These are phyloP conservation scores for Selaginella moellendorffii DNA, from an alignment of 75 land plant genomes.

Conservation along the genomic window DNA sequence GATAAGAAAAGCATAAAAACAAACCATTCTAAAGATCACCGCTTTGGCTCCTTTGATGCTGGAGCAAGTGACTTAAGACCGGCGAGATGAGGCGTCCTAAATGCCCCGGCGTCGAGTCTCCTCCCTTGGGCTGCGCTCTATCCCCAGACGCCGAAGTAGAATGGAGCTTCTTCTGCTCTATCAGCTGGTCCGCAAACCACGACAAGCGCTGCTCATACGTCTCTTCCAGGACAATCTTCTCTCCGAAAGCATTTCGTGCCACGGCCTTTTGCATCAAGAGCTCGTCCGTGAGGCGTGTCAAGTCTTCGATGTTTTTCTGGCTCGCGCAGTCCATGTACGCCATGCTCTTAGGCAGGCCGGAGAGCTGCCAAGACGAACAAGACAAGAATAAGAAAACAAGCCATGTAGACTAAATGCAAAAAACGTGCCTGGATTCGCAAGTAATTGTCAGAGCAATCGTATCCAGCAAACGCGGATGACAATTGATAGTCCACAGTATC, in stretches of 20 bases:
- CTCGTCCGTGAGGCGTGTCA: slow-evolving; percentile 13
- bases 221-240: slow-evolving; percentile 12
- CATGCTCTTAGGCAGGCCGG: slow-evolving; percentile 25
- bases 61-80: slow-evolving; percentile 11
- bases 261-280: slow-evolving; percentile 16
- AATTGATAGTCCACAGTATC: slow-evolving; percentile 26
- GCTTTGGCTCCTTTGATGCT: not conserved
- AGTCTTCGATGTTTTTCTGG: slow-evolving; percentile 15
- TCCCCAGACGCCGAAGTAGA: slow-evolving; percentile 9
- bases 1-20: too few relatives aligned
- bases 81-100: slow-evolving; percentile 14
- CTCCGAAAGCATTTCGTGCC: slow-evolving; percentile 17
- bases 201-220: slow-evolving; percentile 17
- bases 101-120: slow-evolving; percentile 16
- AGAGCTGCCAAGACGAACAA: slow-evolving; percentile 10
- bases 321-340: slow-evolving; percentile 22
- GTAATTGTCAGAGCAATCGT: slow-evolving; percentile 22
- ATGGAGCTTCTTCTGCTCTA: slow-evolving; percentile 17
- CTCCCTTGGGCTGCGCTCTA: not conserved
- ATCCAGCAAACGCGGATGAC: slow-evolving; percentile 21
- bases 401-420: not conserved
- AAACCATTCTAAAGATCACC: too few relatives aligned
- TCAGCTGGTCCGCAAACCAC: slow-evolving; percentile 27
- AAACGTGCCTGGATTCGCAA: slow-evolving; percentile 22
- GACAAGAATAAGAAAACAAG: not conserved